Conservation (phyloP, 2,329 filamentous ascomycete species). For the Ophiostoma montium region DNA sequence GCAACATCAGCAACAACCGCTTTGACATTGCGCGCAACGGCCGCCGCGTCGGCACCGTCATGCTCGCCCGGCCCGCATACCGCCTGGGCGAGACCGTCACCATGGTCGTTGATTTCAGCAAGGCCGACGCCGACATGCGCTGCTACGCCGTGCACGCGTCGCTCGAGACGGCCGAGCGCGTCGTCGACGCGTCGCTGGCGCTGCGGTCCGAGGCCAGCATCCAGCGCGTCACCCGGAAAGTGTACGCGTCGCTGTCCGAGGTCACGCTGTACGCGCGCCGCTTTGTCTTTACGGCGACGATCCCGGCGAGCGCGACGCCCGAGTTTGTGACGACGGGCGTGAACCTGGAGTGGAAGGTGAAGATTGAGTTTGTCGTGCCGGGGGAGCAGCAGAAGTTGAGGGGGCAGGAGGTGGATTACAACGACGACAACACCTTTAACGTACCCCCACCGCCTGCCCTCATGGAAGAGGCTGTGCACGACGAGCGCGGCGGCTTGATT, state of each 20-base stretch:
- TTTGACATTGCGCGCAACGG: constrained; percentile 92
- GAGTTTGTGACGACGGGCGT: constrained; percentile 87
- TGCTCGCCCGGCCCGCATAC: constrained; percentile 77
- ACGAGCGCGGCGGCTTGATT: constrained; percentile 61
- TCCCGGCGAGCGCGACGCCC: constrained; percentile 72
- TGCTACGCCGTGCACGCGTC: constrained; percentile 77
- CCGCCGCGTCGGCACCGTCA: constrained; percentile 80
- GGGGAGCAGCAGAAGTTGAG: constrained; percentile 15
- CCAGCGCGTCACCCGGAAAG: constrained; percentile 69
- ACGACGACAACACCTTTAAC: neutral
- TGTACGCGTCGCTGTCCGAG: constrained; percentile 66
- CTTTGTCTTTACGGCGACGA: constrained; percentile 67
- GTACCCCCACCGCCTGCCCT: constrained; percentile 27
- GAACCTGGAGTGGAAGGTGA: constrained; percentile 73
- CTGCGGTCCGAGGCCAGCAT: constrained; percentile 77
- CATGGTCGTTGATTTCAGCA: constrained; percentile 71
- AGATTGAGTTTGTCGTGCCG: constrained; percentile 85
- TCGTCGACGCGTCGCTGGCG: constrained; percentile 69
- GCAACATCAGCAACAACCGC: constrained; percentile 63
- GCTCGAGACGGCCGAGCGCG: constrained; percentile 74
- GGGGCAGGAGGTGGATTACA: no score
- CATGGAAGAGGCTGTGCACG: constrained; percentile 65
- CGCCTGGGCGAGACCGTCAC: constrained; percentile 77
- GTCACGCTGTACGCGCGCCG: constrained; percentile 69
- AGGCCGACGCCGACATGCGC: constrained; percentile 50